phyloP scores from a whole-genome alignment of 1,139 yeast genomes.

The Debaryomyces subglobosus region DNA sequence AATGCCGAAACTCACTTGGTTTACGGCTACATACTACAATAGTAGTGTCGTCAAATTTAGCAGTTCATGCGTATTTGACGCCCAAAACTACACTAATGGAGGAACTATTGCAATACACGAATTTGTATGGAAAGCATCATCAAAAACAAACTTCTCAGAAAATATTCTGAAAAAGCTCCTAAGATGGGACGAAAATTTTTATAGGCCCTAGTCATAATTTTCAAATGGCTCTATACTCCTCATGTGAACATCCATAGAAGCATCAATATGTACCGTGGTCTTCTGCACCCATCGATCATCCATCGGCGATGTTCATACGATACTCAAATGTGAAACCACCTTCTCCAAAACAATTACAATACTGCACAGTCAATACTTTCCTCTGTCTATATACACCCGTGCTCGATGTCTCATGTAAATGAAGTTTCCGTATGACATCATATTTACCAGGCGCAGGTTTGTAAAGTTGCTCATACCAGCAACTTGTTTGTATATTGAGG shows the following conservation, averaged over 20 bases:
- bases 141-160: background rate
- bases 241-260: background rate
- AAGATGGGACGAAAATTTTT: background rate
- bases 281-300: background rate
- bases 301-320: background rate
- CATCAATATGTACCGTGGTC: background rate
- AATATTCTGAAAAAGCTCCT: background rate
- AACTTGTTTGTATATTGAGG: background rate
- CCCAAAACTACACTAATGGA: background rate
- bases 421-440: conserved; percentile 5
- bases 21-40: background rate
- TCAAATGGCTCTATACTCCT: background rate
- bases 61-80: background rate
- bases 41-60: background rate
- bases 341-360: background rate
- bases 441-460: background rate
- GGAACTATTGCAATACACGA: background rate
- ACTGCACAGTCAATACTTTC: background rate
- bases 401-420: background rate
- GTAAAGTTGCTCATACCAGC: conserved; percentile 1
- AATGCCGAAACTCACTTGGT: background rate
- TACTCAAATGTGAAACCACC: background rate
- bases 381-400: background rate
- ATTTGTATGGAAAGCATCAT: background rate
- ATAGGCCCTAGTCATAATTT: background rate